Conservation (phyloP, 225 moss, liverwort and hornwort species). For the Sphagnum contortum region DNA sequence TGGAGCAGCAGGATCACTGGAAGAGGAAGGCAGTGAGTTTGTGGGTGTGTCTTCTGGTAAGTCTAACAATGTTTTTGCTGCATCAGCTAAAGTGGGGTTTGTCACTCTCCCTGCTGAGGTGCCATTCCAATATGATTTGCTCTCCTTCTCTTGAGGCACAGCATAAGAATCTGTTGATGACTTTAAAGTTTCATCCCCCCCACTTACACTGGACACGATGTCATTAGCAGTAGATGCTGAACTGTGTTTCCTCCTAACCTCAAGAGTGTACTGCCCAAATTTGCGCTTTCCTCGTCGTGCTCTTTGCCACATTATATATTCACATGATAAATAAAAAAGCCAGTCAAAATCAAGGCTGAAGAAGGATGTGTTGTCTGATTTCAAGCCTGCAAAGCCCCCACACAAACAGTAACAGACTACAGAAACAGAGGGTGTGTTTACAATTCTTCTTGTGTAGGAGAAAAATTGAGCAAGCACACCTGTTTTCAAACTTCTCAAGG, state of each 20-base stretch:
- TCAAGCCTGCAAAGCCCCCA: no score
- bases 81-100: conserved; percentile 41
- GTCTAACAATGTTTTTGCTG: conserved; percentile 47
- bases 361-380: no score
- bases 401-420: no score
- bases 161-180: conserved; percentile 29
- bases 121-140: conserved; percentile 9
- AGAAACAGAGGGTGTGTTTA: no score
- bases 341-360: no score
- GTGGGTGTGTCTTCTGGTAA: conserved; percentile 41
- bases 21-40: conserved; percentile 16
- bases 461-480: conserved; percentile 12
- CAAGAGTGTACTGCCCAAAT: conserved; percentile 72
- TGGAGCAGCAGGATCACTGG: conserved; percentile 6
- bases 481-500: conserved; percentile 51
- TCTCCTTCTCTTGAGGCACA: conserved; percentile 43
- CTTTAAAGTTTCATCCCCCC: conserved; percentile 35
- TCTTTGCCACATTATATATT: conserved; percentile 15
- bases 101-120: conserved; percentile 22
- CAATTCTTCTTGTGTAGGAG: no score
- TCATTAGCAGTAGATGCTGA: conserved; percentile 54
- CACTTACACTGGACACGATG: conserved; percentile 51
- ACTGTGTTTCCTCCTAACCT: conserved; percentile 52
- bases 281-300: conserved; percentile 61
- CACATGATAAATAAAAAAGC: no score